A percentile compares a stretch with the other conserved stretches of the same genome.
These are phyloP conservation scores for Teratosphaeria pseudoeucalypti DNA, from an alignment of 2,329 filamentous ascomycete species.

Conservation along the genomic window DNA sequence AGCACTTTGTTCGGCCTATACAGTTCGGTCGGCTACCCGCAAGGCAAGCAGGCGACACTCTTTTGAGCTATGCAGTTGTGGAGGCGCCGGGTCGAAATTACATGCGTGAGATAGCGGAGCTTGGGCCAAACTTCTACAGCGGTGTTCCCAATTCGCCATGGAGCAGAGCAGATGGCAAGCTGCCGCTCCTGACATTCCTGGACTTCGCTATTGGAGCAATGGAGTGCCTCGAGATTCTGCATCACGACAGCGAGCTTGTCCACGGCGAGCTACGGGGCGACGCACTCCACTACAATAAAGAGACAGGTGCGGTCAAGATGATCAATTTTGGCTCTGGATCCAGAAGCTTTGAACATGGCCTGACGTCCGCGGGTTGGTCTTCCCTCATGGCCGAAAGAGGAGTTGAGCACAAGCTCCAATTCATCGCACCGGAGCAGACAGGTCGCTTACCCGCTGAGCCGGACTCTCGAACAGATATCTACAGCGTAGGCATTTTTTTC, in stretches of 20 bases:
- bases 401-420: conserved; percentile 79
- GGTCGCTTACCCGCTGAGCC: conserved; percentile 87
- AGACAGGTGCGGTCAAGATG: conserved; percentile 63
- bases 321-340: conserved; percentile 79
- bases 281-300: conserved; percentile 74
- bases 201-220: conserved; percentile 85
- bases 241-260: conserved; percentile 75
- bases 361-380: conserved; percentile 77
- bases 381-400: conserved; percentile 71
- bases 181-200: conserved; percentile 67
- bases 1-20: conserved; percentile 70
- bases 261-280: conserved; percentile 88
- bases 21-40: conserved; percentile 65
- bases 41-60: conserved; percentile 56
- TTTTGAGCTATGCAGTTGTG: conserved; percentile 72
- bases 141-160: conserved; percentile 12
- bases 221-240: conserved; percentile 79
- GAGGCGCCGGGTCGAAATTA: conserved; percentile 67
- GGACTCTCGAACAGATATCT: conserved; percentile 85
- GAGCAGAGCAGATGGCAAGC: conserved; percentile 29
- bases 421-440: conserved; percentile 90
- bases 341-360: conserved; percentile 79
- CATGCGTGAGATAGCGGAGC: conserved; percentile 58
- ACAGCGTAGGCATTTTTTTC: conserved; percentile 80
- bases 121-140: conserved; percentile 53